Evolutionary conservation across 2,329 filamentous ascomycete genomes (phyloP).

Genomic region (Fusarium acutatum): DNA sequence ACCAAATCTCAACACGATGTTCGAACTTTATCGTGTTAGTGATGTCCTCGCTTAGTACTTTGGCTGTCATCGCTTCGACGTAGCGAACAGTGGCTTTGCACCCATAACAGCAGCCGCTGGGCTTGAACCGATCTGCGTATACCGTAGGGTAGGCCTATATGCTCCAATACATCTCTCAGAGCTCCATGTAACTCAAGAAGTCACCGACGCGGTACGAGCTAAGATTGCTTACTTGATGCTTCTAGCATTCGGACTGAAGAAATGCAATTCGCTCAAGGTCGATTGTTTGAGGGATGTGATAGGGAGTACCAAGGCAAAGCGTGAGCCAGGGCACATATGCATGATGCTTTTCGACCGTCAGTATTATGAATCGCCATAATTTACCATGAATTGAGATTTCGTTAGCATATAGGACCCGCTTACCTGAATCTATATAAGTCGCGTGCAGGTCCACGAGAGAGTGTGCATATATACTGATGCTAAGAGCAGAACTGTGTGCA

Average conservation of each 20-base stretch:
- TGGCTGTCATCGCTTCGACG: neutral
- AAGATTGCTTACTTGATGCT: neutral
- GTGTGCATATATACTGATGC: too few relatives aligned
- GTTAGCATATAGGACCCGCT: too few relatives aligned
- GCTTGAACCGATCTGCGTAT: neutral
- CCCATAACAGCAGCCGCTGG: fast-evolving
- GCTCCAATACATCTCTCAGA: neutral
- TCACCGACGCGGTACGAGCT: fast-evolving
- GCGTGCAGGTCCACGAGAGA: too few relatives aligned
- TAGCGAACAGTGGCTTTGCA: neutral
- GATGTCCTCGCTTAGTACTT: neutral
- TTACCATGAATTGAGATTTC: too few relatives aligned
- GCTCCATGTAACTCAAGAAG: neutral
- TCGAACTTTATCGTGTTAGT: neutral
- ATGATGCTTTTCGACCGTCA: too few relatives aligned
- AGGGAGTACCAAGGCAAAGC: neutral
- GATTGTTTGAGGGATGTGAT: neutral
- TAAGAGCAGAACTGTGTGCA: too few relatives aligned
- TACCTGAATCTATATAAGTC: too few relatives aligned
- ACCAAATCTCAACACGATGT: neutral
- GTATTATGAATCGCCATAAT: too few relatives aligned
- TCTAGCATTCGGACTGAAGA: neutral
- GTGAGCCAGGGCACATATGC: neutral
- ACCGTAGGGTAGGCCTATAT: neutral
- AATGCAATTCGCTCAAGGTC: neutral